phyloP scores from a whole-genome alignment of 78 protist species.

The Protostelium mycophagum region DNA sequence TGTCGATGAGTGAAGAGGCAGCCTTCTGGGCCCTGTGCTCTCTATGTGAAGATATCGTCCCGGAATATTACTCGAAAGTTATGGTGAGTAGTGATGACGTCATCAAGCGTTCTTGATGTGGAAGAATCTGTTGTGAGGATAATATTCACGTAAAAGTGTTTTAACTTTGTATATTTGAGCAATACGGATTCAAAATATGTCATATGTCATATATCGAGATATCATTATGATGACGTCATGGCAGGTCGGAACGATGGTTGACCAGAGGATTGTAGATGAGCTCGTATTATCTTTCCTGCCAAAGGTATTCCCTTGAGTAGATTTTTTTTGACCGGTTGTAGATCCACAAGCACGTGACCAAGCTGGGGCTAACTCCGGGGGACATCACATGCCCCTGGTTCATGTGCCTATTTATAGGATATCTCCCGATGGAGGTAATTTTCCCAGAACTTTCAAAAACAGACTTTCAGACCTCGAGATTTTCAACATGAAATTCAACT shows the following conservation, averaged over 20 bases:
- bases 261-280: background rate
- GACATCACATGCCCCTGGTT: constrained; percentile 64
- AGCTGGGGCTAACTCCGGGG: background rate
- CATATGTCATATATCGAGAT: too few species aligned
- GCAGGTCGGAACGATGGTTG: background rate
- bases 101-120: too few species aligned
- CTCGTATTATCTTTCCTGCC: background rate
- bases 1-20: constrained; percentile 70
- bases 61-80: constrained; percentile 60
- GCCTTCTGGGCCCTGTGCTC: constrained; percentile 79
- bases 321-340: too few species aligned
- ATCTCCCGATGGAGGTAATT: constrained; percentile 45
- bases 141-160: too few species aligned
- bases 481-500: too few species aligned
- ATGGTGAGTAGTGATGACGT: constrained; percentile 55
- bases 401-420: constrained; percentile 55
- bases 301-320: background rate
- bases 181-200: too few species aligned
- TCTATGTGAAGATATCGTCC: constrained; percentile 51
- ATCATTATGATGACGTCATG: too few species aligned
- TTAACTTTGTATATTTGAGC: too few species aligned
- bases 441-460: too few species aligned
- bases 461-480: too few species aligned
- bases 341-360: background rate
- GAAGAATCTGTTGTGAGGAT: too few species aligned